Base-by-base conservation (phyloP, 805 yeast species). In the Saccharomyces jurei region DNA sequence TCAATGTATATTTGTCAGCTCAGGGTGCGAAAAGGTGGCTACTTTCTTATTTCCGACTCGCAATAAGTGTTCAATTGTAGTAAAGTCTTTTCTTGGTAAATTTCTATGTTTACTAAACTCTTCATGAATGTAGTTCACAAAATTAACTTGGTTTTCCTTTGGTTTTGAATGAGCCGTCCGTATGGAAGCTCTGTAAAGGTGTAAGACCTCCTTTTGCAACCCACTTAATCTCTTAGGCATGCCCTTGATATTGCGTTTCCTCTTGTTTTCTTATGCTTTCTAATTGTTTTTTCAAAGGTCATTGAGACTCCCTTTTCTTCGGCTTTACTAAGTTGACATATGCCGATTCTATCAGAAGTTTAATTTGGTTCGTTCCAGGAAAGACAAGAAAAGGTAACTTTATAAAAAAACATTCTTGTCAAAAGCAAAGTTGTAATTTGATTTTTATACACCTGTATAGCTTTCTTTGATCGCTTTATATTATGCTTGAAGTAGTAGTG, bases 11-110 rank as follows among this genome's bases (percentile, higher is more conserved):
- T 89, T 87, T 58, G 84, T 86, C 32, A 91, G 83, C 52, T 79
- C 82, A 1, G 87, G 82, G 58, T 82, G 79, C 60, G 85, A 80
- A 60, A 83, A 87, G 81, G 84, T 80, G 58, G 89, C 95, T 50
- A 79, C 75, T 63, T 86, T 76, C 64, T 84, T 82, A 57, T 79
- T 76, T 3, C 98, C 98, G 2, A 79, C 77, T 55, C 98, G 75
- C 46, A 91, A 69, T 41, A 92, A 74, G 70, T 91, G 90, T 67
- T 91, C 98, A 48, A 91, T 82, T 0, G 96, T 86, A 48, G 85
- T 77, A 67, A 91, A 91, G 60, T 89, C 96, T 61, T 87, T 85
- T 67, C 86, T 84, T 41, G 86, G 81, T 10, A 91, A 70, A 30
- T 67, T 61, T 50, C 75, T 72, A 66, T 83, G 75, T 60, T 82